Percentiles rank a stretch among this genome's conserved stretches.
These are phyloP conservation scores for Gentiana straminea DNA, from an alignment of 257 asterid species.

Conservation along the genomic window DNA sequence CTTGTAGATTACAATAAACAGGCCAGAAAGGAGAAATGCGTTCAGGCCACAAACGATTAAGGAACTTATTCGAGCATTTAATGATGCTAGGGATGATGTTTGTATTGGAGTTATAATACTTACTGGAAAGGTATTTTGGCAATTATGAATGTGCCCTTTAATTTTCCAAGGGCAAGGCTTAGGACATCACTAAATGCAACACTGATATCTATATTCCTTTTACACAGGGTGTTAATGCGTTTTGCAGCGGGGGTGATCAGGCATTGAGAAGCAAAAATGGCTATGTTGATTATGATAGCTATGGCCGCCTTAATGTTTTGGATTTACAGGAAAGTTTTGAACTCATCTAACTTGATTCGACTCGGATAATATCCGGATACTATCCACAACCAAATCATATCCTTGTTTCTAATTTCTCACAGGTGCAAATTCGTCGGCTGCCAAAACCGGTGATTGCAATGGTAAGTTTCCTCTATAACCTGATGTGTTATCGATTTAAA, in stretches of 20 bases:
- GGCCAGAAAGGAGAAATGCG: constrained; percentile 93
- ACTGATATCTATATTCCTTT: neutral
- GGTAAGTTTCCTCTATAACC: constrained; percentile 27
- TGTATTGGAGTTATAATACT: constrained; percentile 72
- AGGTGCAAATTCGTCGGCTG: constrained; percentile 94
- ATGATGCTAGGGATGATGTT: constrained; percentile 87
- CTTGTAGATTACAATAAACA: constrained; percentile 70
- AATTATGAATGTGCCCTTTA: neutral
- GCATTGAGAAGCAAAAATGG: constrained; percentile 78
- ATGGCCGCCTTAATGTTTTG: constrained; percentile 86
- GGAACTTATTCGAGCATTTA: constrained; percentile 85
- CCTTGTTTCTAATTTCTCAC: constrained; percentile 4
- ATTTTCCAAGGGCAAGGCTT: too few species aligned
- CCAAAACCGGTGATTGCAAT: constrained; percentile 97
- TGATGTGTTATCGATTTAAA: neutral
- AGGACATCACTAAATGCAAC: neutral
- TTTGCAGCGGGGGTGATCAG: constrained; percentile 97
- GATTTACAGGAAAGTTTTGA: constrained; percentile 58
- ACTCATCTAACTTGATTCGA: neutral
- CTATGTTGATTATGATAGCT: constrained; percentile 63
- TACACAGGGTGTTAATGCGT: constrained; percentile 68
- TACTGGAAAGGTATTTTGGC: constrained; percentile 68
- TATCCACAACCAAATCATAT: neutral
- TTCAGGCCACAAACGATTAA: constrained; percentile 88
- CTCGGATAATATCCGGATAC: too few species aligned